phyloP scores from a whole-genome alignment of 129 eudicot species.

The Arctium lappa region DNA sequence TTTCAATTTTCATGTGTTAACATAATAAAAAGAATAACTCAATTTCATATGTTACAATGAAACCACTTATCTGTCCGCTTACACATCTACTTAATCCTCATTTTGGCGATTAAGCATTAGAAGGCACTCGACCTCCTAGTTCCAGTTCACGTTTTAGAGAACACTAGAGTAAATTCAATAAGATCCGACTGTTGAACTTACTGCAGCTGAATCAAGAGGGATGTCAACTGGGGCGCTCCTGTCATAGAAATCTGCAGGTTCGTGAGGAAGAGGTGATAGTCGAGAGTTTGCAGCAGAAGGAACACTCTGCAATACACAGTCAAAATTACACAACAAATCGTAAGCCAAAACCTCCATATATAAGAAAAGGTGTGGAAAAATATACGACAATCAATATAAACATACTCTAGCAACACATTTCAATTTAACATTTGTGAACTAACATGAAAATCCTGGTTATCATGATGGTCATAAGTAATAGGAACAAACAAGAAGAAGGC shows the following conservation, averaged over 20 bases:
- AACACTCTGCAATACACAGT: constrained; percentile 52
- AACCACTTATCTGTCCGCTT: neutral
- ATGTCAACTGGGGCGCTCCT: constrained; percentile 87
- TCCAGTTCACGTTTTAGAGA: neutral
- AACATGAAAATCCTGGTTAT: neutral
- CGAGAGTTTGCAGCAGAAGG: constrained; percentile 78
- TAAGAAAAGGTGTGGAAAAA: neutral
- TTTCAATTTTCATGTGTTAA: neutral
- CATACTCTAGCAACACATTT: neutral
- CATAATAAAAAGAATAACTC: neutral
- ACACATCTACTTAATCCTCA: neutral
- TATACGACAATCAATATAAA: neutral
- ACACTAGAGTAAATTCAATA: neutral
- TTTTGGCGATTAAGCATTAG: neutral
- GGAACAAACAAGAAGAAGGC: neutral
- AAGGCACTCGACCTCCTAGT: neutral
- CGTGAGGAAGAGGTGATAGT: constrained; percentile 95
- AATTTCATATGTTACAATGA: neutral
- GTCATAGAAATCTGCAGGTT: constrained; percentile 96
- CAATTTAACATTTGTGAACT: neutral
- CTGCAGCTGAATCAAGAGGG: constrained; percentile 80
- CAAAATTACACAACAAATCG: neutral
- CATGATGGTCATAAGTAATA: neutral
- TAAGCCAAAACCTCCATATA: neutral
- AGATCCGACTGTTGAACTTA: constrained; percentile 21